Conservation (phyloP, 2,329 filamentous ascomycete genomes). For the Sporothrix phasma region DNA sequence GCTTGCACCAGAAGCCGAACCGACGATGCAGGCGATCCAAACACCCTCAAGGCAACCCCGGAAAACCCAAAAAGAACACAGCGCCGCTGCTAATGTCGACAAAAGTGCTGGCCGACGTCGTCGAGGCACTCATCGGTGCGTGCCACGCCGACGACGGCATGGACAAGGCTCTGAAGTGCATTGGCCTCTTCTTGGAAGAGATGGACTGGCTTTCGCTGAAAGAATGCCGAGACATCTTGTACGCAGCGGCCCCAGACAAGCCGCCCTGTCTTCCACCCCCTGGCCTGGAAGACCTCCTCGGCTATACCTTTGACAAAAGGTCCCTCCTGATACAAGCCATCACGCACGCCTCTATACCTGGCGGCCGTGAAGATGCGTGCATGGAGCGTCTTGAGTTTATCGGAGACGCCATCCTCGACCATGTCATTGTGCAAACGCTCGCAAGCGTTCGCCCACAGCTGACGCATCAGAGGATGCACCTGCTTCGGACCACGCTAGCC, state of each 20-base stretch:
- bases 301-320: conserved; percentile 60
- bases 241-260: conserved; percentile 30
- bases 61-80: neutral
- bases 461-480: conserved; percentile 55
- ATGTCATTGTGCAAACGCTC: conserved; percentile 47
- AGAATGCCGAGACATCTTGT: conserved; percentile 34
- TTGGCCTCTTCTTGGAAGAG: conserved; percentile 56
- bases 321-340: conserved; percentile 65
- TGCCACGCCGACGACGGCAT: conserved; percentile 61
- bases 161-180: conserved; percentile 50
- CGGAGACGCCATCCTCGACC: conserved; percentile 77
- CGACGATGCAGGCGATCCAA: neutral
- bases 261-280: conserved; percentile 32
- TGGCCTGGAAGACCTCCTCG: conserved; percentile 55
- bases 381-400: conserved; percentile 78
- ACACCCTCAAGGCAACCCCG: neutral
- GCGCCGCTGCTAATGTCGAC: conserved; percentile 44
- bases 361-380: conserved; percentile 36
- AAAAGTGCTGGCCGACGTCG: conserved; percentile 77
- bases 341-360: conserved; percentile 58
- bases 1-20: neutral
- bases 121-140: conserved; percentile 76
- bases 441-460: conserved; percentile 28
- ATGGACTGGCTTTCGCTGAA: conserved; percentile 42
- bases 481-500: conserved; percentile 63